Evolutionary conservation across 1,284 basidiomycete genomes (phyloP), one percentile per base, ranked within the genome.

Genomic region (Naganishia sp.): DNA sequence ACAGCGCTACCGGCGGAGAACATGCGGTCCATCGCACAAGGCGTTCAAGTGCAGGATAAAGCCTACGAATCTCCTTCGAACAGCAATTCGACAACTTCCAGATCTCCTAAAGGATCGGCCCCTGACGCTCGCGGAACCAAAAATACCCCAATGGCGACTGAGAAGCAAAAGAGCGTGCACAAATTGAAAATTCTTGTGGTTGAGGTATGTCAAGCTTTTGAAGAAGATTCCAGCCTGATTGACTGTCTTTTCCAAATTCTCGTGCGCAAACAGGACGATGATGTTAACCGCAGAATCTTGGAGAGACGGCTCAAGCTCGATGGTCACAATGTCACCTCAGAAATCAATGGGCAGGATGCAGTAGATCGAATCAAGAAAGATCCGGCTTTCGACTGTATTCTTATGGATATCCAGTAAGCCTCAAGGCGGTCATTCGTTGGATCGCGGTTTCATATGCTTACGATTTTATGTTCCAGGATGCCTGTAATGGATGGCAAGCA

Each of bases 341-440:
- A 87, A 0, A 87, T 85, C 3, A 90, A 92, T 72, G 90, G 90
- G 6, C 88, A 89, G 77, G 89, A 92, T 74, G 87, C 86, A 0
- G 81, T 90, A 2, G 86, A 89, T 50, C 82, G 82, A 66, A 81
- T 92, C 39, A 75, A 83, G 64, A 72, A 76, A 0, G 88, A 92
- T 74, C 81, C 83, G 42, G 82, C 85, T 18, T 89, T 89, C 68
- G 90, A 94, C 75, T 85, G 84, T 55, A 82, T 92, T 21, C 81
- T 94, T 63, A 92, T 92, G 90, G 90, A 92, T 76, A 86, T 92
- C 42, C 89, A 90, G 88, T 89, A 70, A 69, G 86, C 82, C 21
- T 53, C n/a, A 33, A 23, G 49, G 54, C 28, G 50, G 36, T 21
- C 28, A 65, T 28, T 25, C 16, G 25, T 42, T 7, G 43, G 1